These are phyloP conservation scores for Medicago ruthenica DNA, from an alignment of 306 rosid species.

Conservation along the genomic window DNA sequence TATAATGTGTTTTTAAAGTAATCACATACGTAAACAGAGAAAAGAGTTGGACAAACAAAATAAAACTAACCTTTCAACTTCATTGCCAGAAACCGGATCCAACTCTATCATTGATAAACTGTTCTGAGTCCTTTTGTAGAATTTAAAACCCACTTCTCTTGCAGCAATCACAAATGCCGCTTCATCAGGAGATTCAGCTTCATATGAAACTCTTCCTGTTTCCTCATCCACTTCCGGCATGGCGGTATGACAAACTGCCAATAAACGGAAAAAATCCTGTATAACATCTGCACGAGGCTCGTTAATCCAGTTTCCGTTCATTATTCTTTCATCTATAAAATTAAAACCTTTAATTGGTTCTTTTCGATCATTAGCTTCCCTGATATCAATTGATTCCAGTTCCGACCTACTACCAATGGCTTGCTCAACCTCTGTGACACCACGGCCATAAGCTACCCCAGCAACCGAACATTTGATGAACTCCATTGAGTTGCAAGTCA, in stretches of 20 bases:
- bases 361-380: constrained; percentile 40
- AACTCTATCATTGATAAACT: constrained; percentile 50
- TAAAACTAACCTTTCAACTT: constrained; percentile 42
- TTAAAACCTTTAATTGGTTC: constrained; percentile 74
- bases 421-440: constrained; percentile 77
- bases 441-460: constrained; percentile 82
- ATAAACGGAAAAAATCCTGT: constrained; percentile 68
- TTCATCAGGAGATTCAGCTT: constrained; percentile 98
- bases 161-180: constrained; percentile 95
- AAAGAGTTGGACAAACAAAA: constrained; percentile 22
- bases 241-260: constrained; percentile 90
- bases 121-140: constrained; percentile 79
- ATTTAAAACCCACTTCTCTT: constrained; percentile 85
- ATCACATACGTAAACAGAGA: constrained; percentile 13
- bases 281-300: constrained; percentile 70
- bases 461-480: constrained; percentile 86
- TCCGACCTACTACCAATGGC: constrained; percentile 47
- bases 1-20: constrained; percentile 4
- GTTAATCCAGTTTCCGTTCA: constrained; percentile 83
- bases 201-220: constrained; percentile 66
- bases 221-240: constrained; percentile 82
- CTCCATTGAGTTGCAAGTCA: constrained; percentile 97
- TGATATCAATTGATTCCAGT: constrained; percentile 31
- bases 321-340: constrained; percentile 74
- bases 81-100: constrained; percentile 45